phyloP scores from a whole-genome alignment of 1,284 basidiomycete species.

The Ceratobasidium sp. region DNA sequence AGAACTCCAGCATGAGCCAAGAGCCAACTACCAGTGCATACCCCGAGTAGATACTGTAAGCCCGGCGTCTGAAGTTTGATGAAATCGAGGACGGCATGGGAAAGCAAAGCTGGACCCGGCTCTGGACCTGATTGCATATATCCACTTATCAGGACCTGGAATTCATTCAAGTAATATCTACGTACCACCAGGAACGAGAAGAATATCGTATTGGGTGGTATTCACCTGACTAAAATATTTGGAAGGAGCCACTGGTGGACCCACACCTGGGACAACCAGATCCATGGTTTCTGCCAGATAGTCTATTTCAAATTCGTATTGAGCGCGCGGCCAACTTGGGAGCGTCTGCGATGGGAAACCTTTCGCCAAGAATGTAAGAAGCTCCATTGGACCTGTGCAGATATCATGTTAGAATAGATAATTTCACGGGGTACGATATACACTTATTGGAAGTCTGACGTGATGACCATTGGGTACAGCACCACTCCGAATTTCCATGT shows the following conservation, averaged over 20 bases:
- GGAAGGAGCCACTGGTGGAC: not conserved
- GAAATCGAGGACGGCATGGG: slow-evolving; percentile 4
- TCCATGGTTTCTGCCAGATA: not conserved
- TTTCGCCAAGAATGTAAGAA: not conserved
- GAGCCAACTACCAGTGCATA: slow-evolving; percentile 37
- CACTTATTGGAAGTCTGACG: not conserved
- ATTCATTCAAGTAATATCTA: not conserved
- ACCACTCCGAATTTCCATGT: slow-evolving; percentile 1
- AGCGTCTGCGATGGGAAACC: not conserved
- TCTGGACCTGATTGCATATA: not conserved
- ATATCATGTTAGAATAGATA: not conserved
- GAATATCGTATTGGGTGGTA: slow-evolving; percentile 32
- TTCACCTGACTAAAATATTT: not conserved
- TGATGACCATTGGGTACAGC: not conserved
- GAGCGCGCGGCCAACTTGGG: not conserved
- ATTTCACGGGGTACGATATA: not conserved
- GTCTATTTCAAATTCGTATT: not conserved
- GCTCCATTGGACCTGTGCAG: not conserved
- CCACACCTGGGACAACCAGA: not conserved
- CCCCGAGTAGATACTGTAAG: slow-evolving; percentile 27
- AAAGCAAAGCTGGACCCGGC: not conserved
- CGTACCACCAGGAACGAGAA: slow-evolving; percentile 36
- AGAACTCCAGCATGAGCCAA: slow-evolving; percentile 33
- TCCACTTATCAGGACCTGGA: not conserved
- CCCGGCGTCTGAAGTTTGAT: not conserved